Conservation (phyloP, 495 filamentous ascomycete genomes). For the Hyaloscypha finlandica region DNA sequence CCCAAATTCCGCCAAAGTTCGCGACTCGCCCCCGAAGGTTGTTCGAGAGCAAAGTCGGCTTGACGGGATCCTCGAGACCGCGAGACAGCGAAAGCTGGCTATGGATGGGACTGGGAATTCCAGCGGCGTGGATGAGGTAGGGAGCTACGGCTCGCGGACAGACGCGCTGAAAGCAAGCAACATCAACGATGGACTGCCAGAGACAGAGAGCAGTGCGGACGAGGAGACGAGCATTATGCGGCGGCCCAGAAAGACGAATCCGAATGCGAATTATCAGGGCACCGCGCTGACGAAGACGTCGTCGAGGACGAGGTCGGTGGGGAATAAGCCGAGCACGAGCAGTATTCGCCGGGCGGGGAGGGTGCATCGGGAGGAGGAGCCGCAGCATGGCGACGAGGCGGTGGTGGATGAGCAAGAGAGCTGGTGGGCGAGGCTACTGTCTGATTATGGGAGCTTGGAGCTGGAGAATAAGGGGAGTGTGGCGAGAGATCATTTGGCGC, state of each 20-base stretch:
- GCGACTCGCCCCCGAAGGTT: slow-evolving; percentile 5
- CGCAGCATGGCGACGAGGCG: slow-evolving; percentile 11
- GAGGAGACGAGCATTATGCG: slow-evolving; percentile 29
- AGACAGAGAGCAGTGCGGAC: slow-evolving; percentile 31
- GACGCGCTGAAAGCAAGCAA: not conserved
- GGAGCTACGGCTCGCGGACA: not conserved
- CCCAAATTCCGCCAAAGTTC: slow-evolving; percentile 10
- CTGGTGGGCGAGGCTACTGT: slow-evolving; percentile 55
- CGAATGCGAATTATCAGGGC: slow-evolving; percentile 25
- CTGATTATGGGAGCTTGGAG: slow-evolving; percentile 80
- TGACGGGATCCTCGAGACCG: slow-evolving; percentile 25
- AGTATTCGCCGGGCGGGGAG: slow-evolving; percentile 22
- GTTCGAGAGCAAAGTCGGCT: slow-evolving; percentile 15
- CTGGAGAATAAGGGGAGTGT: slow-evolving; percentile 97
- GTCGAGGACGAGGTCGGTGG: not conserved
- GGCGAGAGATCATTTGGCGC: slow-evolving; percentile 88
- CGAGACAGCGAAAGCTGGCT: slow-evolving; percentile 16
- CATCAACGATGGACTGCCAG: not conserved
- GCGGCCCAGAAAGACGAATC: slow-evolving; percentile 11
- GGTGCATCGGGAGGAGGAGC: not conserved
- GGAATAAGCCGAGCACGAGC: slow-evolving; percentile 19
- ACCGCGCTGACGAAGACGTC: slow-evolving; percentile 13
- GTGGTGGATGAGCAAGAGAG: slow-evolving; percentile 33
- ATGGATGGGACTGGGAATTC: slow-evolving; percentile 2
- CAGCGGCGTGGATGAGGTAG: not conserved